Evolutionary conservation across 306 rosid genomes (phyloP).

Genomic region (Styphnolobium japonicum): DNA sequence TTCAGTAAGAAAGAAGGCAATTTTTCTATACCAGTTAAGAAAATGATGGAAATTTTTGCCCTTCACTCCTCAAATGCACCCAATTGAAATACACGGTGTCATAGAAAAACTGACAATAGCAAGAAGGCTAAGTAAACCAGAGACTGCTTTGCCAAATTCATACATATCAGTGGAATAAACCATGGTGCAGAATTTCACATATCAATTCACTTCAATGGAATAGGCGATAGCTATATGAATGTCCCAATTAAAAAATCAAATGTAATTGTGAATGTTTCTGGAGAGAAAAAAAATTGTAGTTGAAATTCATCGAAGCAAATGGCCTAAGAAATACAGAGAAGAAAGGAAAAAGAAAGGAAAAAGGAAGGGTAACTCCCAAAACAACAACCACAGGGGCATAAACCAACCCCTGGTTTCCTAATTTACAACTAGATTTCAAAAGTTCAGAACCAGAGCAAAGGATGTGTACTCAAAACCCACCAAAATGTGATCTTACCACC

Average conservation of each 20-base stretch:
- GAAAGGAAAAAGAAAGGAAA: neutral
- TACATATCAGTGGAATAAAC: neutral
- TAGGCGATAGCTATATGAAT: neutral
- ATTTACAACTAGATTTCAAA: neutral
- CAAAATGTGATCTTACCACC: neutral
- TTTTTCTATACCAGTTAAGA: neutral
- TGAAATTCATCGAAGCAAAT: neutral
- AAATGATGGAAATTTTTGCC: neutral
- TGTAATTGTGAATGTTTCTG: neutral
- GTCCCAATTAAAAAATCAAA: neutral
- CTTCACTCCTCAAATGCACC: neutral
- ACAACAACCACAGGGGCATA: neutral
- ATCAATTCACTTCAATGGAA: neutral
- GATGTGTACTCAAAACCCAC: neutral
- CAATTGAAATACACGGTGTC: neutral
- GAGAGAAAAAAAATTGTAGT: neutral
- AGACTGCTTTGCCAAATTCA: neutral
- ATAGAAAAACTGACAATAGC: neutral
- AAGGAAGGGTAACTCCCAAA: neutral
- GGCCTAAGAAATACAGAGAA: neutral
- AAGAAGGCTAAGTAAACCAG: neutral
- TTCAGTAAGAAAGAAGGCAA: constrained; percentile 21
- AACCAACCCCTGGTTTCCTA: neutral
- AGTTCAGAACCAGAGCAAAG: constrained; percentile 2
- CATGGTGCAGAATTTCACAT: neutral